phyloP scores from a whole-genome alignment of 129 eudicot genomes.

The Tanacetum coccineum region DNA sequence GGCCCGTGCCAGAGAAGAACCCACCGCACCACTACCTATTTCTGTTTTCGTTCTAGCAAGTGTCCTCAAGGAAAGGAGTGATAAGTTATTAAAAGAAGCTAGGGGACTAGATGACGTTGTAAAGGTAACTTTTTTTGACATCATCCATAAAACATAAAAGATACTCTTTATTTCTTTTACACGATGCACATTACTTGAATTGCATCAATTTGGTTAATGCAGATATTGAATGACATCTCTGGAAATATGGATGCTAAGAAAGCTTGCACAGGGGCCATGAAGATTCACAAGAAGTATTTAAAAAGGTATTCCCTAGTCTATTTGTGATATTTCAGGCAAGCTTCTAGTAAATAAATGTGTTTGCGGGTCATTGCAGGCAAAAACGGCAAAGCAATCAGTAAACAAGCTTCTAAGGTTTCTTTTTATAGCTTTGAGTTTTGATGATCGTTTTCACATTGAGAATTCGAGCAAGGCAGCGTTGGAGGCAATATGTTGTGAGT shows the following conservation, averaged over 20 bases:
- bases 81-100: conserved; percentile 80
- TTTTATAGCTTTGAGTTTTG: conserved; percentile 17
- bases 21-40: conserved; percentile 61
- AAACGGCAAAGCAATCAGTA: conserved; percentile 3
- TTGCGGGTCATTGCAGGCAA: conserved; percentile 17
- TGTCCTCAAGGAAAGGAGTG: conserved; percentile 83
- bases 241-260: conserved; percentile 87
- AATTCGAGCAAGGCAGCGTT: background rate
- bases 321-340: background rate
- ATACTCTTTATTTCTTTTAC: background rate
- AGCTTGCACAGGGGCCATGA: conserved; percentile 84
- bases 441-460: conserved; percentile 10
- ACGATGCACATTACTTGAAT: background rate
- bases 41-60: conserved; percentile 89
- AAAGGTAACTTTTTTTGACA: conserved; percentile 52
- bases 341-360: background rate
- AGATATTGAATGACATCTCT: conserved; percentile 84
- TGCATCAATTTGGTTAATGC: conserved; percentile 18
- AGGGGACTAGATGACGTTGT: conserved; percentile 94
- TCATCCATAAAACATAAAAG: background rate
- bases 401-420: conserved; percentile 6
- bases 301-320: conserved; percentile 42
- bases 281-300: conserved; percentile 87
- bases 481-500: conserved; percentile 14
- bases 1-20: conserved; percentile 21